Conservation (phyloP, 1,284 basidiomycete species). For the Melampsora occidentalis region DNA sequence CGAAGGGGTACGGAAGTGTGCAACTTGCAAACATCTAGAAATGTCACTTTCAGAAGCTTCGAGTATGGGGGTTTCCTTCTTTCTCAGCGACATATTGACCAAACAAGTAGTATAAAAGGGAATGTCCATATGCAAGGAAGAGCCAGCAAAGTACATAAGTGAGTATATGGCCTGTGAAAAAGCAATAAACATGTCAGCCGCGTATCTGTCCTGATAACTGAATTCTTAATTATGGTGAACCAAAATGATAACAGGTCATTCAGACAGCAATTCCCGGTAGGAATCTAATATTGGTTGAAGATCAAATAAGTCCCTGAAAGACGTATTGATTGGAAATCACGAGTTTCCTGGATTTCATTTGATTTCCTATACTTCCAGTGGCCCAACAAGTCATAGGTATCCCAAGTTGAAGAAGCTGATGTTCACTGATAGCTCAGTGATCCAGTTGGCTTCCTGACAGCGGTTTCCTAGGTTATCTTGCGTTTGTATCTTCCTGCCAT, state of each 20-base stretch:
- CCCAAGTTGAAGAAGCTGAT: background rate
- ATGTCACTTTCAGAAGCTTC: too few relatives aligned
- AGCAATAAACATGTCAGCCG: constrained; percentile 18
- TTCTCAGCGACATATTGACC: background rate
- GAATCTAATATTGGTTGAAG: constrained; percentile 22
- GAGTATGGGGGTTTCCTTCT: too few relatives aligned
- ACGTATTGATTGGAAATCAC: background rate
- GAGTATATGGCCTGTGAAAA: background rate
- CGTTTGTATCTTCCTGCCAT: too few relatives aligned
- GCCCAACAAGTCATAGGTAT: constrained; percentile 27
- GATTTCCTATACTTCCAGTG: constrained; percentile 29
- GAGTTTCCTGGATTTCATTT: background rate
- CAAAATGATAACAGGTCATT: constrained; percentile 35
- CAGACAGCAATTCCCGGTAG: constrained; percentile 6
- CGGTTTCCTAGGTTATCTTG: too few relatives aligned
- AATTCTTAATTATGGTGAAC: constrained; percentile 2
- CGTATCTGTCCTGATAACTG: constrained; percentile 40
- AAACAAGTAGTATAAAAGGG: background rate
- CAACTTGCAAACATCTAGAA: too few relatives aligned
- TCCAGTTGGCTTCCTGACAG: too few relatives aligned
- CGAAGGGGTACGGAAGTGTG: too few relatives aligned
- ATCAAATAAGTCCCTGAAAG: background rate
- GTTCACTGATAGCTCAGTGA: background rate
- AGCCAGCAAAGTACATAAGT: background rate
- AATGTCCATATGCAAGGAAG: background rate